Evolutionary conservation across 164 flowering plant genomes (phyloP).

Genomic region (Amborella trichopoda): DNA sequence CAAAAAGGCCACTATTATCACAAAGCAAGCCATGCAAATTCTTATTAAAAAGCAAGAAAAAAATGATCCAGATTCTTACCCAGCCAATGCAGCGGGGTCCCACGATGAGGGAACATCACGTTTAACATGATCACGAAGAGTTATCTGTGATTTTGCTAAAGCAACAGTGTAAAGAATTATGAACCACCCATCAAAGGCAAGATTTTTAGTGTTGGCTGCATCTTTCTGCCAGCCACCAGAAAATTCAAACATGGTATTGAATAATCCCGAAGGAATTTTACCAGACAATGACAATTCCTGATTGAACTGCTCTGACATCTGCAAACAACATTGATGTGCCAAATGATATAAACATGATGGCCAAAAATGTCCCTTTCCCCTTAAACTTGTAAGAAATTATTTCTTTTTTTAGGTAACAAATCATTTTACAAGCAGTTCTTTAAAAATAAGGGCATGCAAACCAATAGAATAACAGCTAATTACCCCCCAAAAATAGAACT

Average conservation of each 20-base stretch:
- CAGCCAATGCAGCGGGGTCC: constrained; percentile 94
- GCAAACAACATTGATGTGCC: too few relatives aligned
- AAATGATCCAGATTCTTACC: too few relatives aligned
- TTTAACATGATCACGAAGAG: constrained; percentile 73
- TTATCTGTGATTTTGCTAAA: constrained; percentile 66
- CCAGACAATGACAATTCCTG: constrained; percentile 80
- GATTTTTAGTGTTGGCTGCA: constrained; percentile 81
- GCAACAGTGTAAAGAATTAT: constrained; percentile 79
- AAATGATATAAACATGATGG: too few relatives aligned
- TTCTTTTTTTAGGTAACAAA: too few relatives aligned
- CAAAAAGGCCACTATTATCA: too few relatives aligned
- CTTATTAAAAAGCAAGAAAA: not conserved
- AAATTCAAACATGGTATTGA: constrained; percentile 84
- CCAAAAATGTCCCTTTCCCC: too few relatives aligned
- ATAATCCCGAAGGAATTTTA: constrained; percentile 85
- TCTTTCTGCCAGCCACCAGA: constrained; percentile 93
- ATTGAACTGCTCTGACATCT: constrained; percentile 97
- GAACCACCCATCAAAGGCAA: constrained; percentile 93
- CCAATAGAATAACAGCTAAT: too few relatives aligned
- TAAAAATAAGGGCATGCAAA: too few relatives aligned
- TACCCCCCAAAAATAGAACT: too few relatives aligned
- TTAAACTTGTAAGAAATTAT: too few relatives aligned
- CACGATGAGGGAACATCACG: constrained; percentile 88
- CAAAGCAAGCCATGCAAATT: too few relatives aligned
- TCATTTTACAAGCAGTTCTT: too few relatives aligned